phyloP scores from a whole-genome alignment of 371 early-diverging fungal species.

The Smittium culicis region DNA sequence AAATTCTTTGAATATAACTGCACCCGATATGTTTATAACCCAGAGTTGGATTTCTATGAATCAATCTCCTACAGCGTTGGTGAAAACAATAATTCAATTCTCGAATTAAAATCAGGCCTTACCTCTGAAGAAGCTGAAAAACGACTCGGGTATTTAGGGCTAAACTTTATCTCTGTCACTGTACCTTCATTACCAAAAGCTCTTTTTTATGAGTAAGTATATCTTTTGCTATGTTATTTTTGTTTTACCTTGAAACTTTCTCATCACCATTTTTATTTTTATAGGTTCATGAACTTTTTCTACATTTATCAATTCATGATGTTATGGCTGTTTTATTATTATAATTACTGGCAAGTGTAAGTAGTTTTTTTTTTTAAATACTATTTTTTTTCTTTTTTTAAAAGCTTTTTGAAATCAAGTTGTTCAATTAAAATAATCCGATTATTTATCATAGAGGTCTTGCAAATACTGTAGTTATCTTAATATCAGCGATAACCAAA shows the following conservation, averaged over 20 bases:
- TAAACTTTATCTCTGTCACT: constrained; percentile 52
- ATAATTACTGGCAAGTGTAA: constrained; percentile 39
- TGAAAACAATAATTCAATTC: constrained; percentile 34
- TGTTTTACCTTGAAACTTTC: too few species aligned
- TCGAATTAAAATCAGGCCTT: constrained; percentile 37
- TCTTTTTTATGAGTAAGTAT: constrained; percentile 44
- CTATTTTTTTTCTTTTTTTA: too few species aligned
- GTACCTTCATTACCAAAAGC: constrained; percentile 45
- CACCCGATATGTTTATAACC: constrained; percentile 49
- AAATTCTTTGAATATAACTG: constrained; percentile 59
- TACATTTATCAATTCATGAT: constrained; percentile 61
- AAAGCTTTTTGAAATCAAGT: too few species aligned
- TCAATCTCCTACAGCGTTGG: constrained; percentile 46
- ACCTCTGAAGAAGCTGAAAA: constrained; percentile 39
- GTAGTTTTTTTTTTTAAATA: too few species aligned
- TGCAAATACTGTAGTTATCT: constrained; percentile 53
- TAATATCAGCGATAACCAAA: constrained; percentile 52
- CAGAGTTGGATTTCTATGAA: constrained; percentile 30
- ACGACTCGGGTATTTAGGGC: constrained; percentile 49
- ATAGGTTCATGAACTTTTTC: constrained; percentile 54
- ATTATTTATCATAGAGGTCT: too few species aligned
- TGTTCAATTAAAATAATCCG: too few species aligned
- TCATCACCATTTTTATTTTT: too few species aligned
- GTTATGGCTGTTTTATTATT: constrained; percentile 58
- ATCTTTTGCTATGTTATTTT: too few species aligned